A percentile compares a stretch with the other conserved stretches of the same genome.
phyloP scores from a whole-genome alignment of 495 filamentous ascomycete genomes.

The Cladorrhinum samala region DNA sequence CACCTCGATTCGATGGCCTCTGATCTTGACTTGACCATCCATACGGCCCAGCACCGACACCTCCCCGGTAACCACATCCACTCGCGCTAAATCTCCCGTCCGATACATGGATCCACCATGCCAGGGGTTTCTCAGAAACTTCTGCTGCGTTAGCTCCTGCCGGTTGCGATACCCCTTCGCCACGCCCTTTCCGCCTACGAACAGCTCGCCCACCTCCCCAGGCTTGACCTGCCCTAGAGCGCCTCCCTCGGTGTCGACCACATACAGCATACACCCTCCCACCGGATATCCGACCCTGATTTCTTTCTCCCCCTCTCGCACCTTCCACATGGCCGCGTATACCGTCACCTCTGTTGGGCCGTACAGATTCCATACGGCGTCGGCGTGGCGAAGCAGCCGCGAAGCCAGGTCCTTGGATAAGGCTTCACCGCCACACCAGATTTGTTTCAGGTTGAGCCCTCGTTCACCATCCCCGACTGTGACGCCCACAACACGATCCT shows the following conservation, averaged over 20 bases:
- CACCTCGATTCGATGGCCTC: conserved; percentile 46
- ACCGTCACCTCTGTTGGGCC: conserved; percentile 75
- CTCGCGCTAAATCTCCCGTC: conserved; percentile 48
- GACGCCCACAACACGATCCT: not conserved
- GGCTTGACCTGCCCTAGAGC: conserved; percentile 16
- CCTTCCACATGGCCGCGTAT: conserved; percentile 53
- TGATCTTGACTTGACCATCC: conserved; percentile 48
- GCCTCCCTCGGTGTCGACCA: conserved; percentile 44
- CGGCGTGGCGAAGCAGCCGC: conserved; percentile 19
- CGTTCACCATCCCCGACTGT: not conserved
- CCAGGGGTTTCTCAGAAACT: conserved; percentile 33
- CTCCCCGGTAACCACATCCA: conserved; percentile 36
- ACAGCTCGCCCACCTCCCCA: conserved; percentile 32
- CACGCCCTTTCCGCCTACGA: conserved; percentile 33
- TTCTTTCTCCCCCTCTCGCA: conserved; percentile 49
- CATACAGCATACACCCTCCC: conserved; percentile 60
- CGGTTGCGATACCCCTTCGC: conserved; percentile 38
- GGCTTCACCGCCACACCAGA: conserved; percentile 23
- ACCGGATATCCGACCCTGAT: conserved; percentile 69
- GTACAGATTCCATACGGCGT: conserved; percentile 48
- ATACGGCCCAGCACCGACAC: conserved; percentile 43
- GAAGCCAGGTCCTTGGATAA: conserved; percentile 17
- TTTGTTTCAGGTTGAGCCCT: conserved; percentile 7
- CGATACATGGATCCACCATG: conserved; percentile 36
- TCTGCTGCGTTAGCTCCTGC: conserved; percentile 22